Conservation (phyloP, 768 basidiomycete species). For the Hygrophoropsis aurantiaca region DNA sequence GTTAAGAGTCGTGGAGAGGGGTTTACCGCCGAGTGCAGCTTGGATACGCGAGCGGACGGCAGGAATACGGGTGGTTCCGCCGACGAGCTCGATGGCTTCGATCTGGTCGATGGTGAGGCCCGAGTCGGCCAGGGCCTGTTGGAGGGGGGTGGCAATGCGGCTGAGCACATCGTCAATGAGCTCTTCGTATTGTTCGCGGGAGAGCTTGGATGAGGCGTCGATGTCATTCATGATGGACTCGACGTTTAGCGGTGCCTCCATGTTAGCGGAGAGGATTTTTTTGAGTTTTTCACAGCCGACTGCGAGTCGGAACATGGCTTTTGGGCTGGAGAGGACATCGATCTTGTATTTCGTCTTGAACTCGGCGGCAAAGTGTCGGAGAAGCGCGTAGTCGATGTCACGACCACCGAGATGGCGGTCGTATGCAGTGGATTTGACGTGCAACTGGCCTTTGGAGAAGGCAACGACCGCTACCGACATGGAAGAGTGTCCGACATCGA, state of each 20-base stretch:
- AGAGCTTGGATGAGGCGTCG: conserved; percentile 85
- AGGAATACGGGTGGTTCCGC: conserved; percentile 91
- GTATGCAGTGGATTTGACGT: conserved; percentile 85
- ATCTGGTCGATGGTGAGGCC: conserved; percentile 83
- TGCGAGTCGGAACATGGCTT: conserved; percentile 88
- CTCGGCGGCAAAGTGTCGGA: conserved; percentile 84
- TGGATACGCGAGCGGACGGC: conserved; percentile 88
- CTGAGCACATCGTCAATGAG: conserved; percentile 77
- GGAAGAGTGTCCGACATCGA: conserved; percentile 94
- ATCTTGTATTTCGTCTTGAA: conserved; percentile 99
- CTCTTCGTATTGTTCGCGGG: conserved; percentile 77
- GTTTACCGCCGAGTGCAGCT: conserved; percentile 76
- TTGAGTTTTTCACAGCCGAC: conserved; percentile 93
- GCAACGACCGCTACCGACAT: conserved; percentile 86
- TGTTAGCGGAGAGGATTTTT: conserved; percentile 94
- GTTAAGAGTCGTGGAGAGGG: conserved; percentile 91
- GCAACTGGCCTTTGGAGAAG: conserved; percentile 91
- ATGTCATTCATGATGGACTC: conserved; percentile 97
- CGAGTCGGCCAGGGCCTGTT: conserved; percentile 77
- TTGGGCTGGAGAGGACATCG: conserved; percentile 87
- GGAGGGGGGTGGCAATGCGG: conserved; percentile 72
- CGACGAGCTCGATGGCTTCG: conserved; percentile 89
- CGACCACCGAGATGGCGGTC: conserved; percentile 95
- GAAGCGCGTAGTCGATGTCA: conserved; percentile 91
- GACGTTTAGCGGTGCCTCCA: conserved; percentile 85